Base-by-base conservation (phyloP, 139 green algal species). In the Chloropicon primus region DNA sequence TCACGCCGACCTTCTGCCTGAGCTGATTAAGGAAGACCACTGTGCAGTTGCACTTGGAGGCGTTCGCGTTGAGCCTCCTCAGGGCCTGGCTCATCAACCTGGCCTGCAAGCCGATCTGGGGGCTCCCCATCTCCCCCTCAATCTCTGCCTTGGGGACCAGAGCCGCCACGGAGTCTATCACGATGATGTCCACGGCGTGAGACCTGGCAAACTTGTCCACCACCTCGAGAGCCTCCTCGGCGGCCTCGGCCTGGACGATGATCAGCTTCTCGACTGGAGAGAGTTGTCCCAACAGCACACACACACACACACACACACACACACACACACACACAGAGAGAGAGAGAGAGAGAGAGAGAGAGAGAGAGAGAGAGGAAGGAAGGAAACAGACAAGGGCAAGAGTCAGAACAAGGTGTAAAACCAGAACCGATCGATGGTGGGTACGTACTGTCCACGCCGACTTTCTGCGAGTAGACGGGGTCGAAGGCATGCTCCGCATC, bases 401-500 rank as follows among this genome's bases (percentile, higher is more conserved):
- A n/a, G n/a, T n/a, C n/a, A n/a, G n/a, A n/a, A n/a, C n/a, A n/a
- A n/a, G n/a, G n/a, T n/a, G n/a, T n/a, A n/a, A n/a, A n/a, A n/a
- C n/a, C n/a, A n/a, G n/a, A n/a, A n/a, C n/a, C n/a, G n/a, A n/a
- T n/a, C n/a, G n/a, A n/a, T n/a, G n/a, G n/a, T n/a, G n/a, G n/a
- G n/a, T n/a, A 62, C 41, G 5, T 62, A 62, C 41, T 79, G 78
- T 96, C 83, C 71, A 96, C 71, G 0, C 91, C 91, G 53, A 90
- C 62, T 24, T 26, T 76, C 1, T 26, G 41, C 1, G 91, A 88
- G 78, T 97, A 98, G 1, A 79, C 78, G 2, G 86, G 84, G 85
- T 99, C 94, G 54, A 97, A 94, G 1, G 95, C 93, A 75, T 98
- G 90, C 87, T 98, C 95, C 17, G 90, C 92, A 78, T 98, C 95